Evolutionary conservation across 495 filamentous ascomycete species (phyloP).

Genomic region (Aspergillus bertholletiae): DNA sequence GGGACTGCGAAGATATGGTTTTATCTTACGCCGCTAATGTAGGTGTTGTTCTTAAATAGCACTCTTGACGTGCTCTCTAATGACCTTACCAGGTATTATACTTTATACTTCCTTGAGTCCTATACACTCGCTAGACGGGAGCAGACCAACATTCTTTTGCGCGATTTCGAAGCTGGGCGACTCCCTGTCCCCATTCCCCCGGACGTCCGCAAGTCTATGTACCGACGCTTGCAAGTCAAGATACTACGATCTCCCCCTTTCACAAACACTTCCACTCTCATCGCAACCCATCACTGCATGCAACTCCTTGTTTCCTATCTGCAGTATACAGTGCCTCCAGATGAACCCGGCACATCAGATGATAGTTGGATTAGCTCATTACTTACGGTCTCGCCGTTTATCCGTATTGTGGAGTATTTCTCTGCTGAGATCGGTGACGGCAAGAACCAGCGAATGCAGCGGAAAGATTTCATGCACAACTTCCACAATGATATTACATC

Average conservation of each 20-base stretch:
- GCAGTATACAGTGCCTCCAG: slow-evolving; percentile 34
- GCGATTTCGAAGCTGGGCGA: slow-evolving; percentile 38
- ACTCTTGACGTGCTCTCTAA: neutral
- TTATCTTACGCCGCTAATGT: slow-evolving; percentile 42
- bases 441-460: slow-evolving; percentile 37
- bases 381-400: slow-evolving; percentile 39
- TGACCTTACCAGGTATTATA: slow-evolving; percentile 32
- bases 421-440: slow-evolving; percentile 47
- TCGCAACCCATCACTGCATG: slow-evolving; percentile 47
- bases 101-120: slow-evolving; percentile 39
- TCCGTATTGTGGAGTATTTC: slow-evolving; percentile 42
- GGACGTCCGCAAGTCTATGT: slow-evolving; percentile 32
- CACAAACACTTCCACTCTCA: slow-evolving; percentile 38
- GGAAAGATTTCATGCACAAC: slow-evolving; percentile 46
- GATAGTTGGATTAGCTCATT: slow-evolving; percentile 45
- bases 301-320: slow-evolving; percentile 39
- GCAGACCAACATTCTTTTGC: slow-evolving; percentile 38
- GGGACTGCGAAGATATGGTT: slow-evolving; percentile 35
- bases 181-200: slow-evolving; percentile 37
- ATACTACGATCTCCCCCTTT: slow-evolving; percentile 44
- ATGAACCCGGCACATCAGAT: slow-evolving; percentile 25
- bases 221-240: slow-evolving; percentile 34
- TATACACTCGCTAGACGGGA: slow-evolving; percentile 40
- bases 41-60: slow-evolving; percentile 5
- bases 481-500: slow-evolving; percentile 37